These are phyloP conservation scores for Cunninghamia lanceolata DNA, from an alignment of 75 land plant genomes.

Conservation along the genomic window DNA sequence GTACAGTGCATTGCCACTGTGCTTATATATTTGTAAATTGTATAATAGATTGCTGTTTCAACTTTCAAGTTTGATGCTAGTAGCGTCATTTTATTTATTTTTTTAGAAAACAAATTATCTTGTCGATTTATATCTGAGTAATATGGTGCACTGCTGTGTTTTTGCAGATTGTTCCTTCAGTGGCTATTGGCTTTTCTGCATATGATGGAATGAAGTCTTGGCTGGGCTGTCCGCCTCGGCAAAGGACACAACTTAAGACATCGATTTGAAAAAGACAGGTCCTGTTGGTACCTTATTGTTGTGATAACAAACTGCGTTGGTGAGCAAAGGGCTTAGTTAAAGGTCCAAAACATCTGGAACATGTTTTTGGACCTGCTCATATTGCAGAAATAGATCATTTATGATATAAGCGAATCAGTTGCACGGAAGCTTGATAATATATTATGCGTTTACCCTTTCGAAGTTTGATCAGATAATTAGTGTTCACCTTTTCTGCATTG, in stretches of 20 bases:
- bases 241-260: constrained; percentile 6
- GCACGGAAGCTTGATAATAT: background rate
- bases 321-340: background rate
- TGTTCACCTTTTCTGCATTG: background rate
- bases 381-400: background rate
- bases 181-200: constrained; percentile 94
- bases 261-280: background rate
- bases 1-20: background rate
- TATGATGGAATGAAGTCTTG: constrained; percentile 81
- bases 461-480: background rate
- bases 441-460: background rate
- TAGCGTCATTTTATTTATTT: background rate
- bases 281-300: background rate
- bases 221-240: constrained; percentile 78
- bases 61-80: background rate
- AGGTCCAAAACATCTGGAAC: background rate
- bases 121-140: background rate
- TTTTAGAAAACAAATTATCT: background rate
- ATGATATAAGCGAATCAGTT: background rate
- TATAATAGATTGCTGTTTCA: background rate
- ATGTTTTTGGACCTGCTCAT: background rate
- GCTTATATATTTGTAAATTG: background rate
- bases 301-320: background rate
- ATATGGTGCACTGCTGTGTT: background rate
- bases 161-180: constrained; percentile 92